These are phyloP conservation scores for Zasmidium angulare DNA, from an alignment of 2,329 filamentous ascomycete species.

Conservation along the genomic window DNA sequence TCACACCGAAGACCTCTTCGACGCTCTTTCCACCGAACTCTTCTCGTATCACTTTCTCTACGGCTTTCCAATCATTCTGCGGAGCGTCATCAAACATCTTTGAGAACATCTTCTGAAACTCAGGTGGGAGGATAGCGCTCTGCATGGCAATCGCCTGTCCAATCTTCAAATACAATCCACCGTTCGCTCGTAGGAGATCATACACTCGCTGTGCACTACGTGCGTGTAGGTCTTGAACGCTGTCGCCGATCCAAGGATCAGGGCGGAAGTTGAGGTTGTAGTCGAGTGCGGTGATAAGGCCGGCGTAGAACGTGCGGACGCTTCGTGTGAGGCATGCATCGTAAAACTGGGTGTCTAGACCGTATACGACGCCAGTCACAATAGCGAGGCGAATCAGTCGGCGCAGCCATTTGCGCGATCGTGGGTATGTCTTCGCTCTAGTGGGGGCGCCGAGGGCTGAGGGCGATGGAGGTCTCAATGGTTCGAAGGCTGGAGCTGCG, in stretches of 20 bases:
- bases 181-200: constrained; percentile 78
- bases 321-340: constrained; percentile 77
- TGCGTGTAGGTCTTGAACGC: constrained; percentile 73
- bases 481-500: constrained; percentile 39
- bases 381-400: constrained; percentile 65
- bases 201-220: constrained; percentile 83
- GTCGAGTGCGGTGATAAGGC: constrained; percentile 79
- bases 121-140: constrained; percentile 85
- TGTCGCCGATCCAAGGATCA: constrained; percentile 70
- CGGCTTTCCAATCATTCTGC: constrained; percentile 83
- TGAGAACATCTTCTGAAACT: constrained; percentile 94
- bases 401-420: constrained; percentile 73
- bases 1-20: constrained; percentile 90
- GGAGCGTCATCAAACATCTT: constrained; percentile 98
- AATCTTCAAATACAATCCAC: constrained; percentile 94
- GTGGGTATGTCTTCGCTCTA: constrained; percentile 68
- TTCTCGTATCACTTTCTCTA: constrained; percentile 79
- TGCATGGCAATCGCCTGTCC: constrained; percentile 99
- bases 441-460: constrained; percentile 71
- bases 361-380: constrained; percentile 62
- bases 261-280: constrained; percentile 96
- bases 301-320: constrained; percentile 75
- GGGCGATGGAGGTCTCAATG: constrained; percentile 68
- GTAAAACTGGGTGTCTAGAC: constrained; percentile 72
- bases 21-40: constrained; percentile 82